Evolutionary conservation across 179 eudicot species (phyloP), one percentile per base, ranked within the genome.

Genomic region (Camellia oleifera): DNA sequence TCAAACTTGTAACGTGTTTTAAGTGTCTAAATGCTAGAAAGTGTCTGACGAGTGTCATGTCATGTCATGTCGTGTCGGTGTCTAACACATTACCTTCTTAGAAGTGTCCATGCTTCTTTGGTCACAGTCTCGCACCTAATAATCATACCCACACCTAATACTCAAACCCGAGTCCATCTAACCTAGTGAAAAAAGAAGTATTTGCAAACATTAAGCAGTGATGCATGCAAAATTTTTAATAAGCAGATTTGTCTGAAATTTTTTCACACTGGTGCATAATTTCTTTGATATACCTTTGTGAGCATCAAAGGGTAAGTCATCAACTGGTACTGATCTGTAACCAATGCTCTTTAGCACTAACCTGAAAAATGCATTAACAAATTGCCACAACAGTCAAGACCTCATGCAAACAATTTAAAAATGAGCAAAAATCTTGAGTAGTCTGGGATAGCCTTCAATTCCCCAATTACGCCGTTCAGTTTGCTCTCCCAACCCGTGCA

Each of bases 321-420:
- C 93, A 81, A 96, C 88, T 42, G 98, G 91, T 72, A 92, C 84
- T 70, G 99, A 96, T 82, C 92, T 96, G 81, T 94, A 96, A 79
- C 98, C 99, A 81, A 96, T 91, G 83, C 99, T 96, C 90, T 96
- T 96, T 60, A 96, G 85, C 81, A 89, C 91, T 86, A 96, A 78
- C 81, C 99, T 96, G 93, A 81, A 84, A 78, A 81, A 57, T 66
- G n/a, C 48, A 80, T 13, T 18, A 63, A 14, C 9, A 53, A 63
- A 48, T 46, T 15, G 48, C 45, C 69, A 62, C 60, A 64, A 61
- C 42, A 57, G 72, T 62, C 23, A 80, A 72, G 10, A 76, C 74
- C 53, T 72, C 67, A 78, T 13, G 62, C 60, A 62, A 72, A 40
- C 68, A 69, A 17, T 69, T 67, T 42, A 20, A n/a, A 4, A 4